Conservation (phyloP, 345 rosid species). For the Draba incana region DNA sequence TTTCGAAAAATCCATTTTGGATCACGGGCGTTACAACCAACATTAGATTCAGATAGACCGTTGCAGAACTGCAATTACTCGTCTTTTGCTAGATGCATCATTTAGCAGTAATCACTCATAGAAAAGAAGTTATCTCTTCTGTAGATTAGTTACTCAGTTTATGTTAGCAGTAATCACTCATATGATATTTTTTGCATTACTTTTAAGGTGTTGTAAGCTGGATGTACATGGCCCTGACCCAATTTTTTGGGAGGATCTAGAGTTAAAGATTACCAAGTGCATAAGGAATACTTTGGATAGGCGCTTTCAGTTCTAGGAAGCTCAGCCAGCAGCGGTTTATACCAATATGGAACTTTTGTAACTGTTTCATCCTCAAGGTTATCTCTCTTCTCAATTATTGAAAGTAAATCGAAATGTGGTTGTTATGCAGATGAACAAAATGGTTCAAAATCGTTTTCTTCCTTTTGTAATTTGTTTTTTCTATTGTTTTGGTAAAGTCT, state of each 20-base stretch:
- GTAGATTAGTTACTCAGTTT: slow-evolving; percentile 5
- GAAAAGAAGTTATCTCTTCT: slow-evolving; percentile 14
- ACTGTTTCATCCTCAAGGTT: slow-evolving; percentile 96
- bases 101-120: slow-evolving; percentile 19
- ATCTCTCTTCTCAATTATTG: slow-evolving; percentile 42
- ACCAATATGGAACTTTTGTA: slow-evolving; percentile 97
- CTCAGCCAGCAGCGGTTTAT: slow-evolving; percentile 89
- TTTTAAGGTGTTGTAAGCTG: slow-evolving; percentile 87
- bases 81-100: slow-evolving; percentile 9
- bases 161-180: no score
- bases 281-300: slow-evolving; percentile 84
- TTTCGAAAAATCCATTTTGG: no score
- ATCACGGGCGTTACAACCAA: no score
- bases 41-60: background rate
- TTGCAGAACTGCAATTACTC: background rate
- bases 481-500: slow-evolving; percentile 17
- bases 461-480: slow-evolving; percentile 3
- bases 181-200: slow-evolving; percentile 43
- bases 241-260: slow-evolving; percentile 94
- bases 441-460: slow-evolving; percentile 3
- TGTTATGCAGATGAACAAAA: slow-evolving; percentile 11
- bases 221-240: slow-evolving; percentile 82
- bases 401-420: slow-evolving; percentile 16
- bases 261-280: slow-evolving; percentile 79
- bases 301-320: slow-evolving; percentile 91